phyloP scores from a whole-genome alignment of 2,329 filamentous ascomycete genomes.

The Colletotrichum somersetense region DNA sequence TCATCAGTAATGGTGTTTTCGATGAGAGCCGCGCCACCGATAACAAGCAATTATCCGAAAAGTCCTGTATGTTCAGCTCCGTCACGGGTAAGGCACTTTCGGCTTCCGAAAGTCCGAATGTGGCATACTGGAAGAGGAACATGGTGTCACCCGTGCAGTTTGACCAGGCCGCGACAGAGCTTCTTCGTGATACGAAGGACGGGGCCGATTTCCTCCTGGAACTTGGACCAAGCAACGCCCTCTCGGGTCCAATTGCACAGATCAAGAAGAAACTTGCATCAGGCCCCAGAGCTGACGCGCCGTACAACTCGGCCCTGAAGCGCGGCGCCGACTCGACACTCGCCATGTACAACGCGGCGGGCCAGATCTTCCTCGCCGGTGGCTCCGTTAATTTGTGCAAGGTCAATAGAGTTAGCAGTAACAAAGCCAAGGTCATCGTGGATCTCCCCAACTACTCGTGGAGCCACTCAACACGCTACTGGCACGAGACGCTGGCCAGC shows the following conservation, averaged over 20 bases:
- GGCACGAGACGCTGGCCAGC: constrained; percentile 18
- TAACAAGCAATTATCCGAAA: too few relatives aligned
- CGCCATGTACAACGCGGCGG: constrained; percentile 4
- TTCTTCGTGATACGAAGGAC: background rate
- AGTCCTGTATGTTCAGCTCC: constrained; percentile 35
- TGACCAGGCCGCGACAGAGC: background rate
- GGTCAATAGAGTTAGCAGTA: too few relatives aligned
- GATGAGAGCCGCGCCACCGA: too few relatives aligned
- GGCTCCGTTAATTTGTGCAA: background rate
- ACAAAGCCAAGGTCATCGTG: background rate
- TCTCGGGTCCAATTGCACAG: constrained; percentile 34
- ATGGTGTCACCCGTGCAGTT: constrained; percentile 34
- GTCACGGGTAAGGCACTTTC: constrained; percentile 27
- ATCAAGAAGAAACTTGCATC: constrained; percentile 40
- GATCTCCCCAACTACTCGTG: constrained; percentile 28
- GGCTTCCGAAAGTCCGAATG: background rate
- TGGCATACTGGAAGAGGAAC: constrained; percentile 30
- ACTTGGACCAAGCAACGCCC: background rate
- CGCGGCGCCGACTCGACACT: background rate
- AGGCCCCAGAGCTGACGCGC: too few relatives aligned
- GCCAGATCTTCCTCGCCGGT: constrained; percentile 13
- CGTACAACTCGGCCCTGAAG: constrained; percentile 12
- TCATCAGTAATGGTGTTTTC: too few relatives aligned
- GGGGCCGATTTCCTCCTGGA: constrained; percentile 43
- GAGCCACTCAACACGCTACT: constrained; percentile 25